Conservation (phyloP, 805 yeast species). For the Yarrowia keelungensis region DNA sequence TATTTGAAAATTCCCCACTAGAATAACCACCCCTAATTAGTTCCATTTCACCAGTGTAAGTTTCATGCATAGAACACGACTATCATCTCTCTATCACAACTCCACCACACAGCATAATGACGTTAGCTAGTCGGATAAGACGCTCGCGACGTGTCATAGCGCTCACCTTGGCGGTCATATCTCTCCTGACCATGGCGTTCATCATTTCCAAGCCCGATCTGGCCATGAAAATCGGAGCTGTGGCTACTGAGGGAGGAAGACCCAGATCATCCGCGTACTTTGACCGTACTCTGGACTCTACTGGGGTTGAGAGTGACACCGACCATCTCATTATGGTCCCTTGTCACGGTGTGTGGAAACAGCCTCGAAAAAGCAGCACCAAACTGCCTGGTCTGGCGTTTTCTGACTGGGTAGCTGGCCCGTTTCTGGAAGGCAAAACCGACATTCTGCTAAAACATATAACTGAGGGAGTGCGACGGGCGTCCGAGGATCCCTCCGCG, state of each 20-base stretch:
- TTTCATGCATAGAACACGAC: conserved; percentile 7
- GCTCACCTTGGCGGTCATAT: conserved; percentile 4
- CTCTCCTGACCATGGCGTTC: conserved; percentile 23
- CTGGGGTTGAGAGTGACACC: background rate
- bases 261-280: background rate
- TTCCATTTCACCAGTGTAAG: background rate
- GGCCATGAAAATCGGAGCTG: background rate
- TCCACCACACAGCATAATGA: background rate
- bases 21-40: background rate
- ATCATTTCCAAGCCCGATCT: conserved; percentile 12
- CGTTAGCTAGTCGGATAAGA: conserved; percentile 4
- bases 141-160: conserved; percentile 23
- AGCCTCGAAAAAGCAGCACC: background rate
- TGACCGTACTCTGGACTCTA: conserved; percentile 9
- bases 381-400: conserved; percentile 16
- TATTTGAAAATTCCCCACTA: background rate
- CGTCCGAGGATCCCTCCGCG: conserved; percentile 9
- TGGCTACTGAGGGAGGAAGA: background rate
- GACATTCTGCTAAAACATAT: conserved; percentile 26
- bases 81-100: background rate
- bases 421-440: conserved; percentile 25
- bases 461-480: conserved; percentile 1
- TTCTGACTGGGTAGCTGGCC: conserved; percentile 26
- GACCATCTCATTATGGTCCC: conserved; percentile 34
- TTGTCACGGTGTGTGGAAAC: conserved; percentile 33